Percentiles rank a stretch among this genome's conserved stretches.
Conservation (phyloP, 2,329 filamentous ascomycete genomes). For the Lachnellula hyalina region DNA sequence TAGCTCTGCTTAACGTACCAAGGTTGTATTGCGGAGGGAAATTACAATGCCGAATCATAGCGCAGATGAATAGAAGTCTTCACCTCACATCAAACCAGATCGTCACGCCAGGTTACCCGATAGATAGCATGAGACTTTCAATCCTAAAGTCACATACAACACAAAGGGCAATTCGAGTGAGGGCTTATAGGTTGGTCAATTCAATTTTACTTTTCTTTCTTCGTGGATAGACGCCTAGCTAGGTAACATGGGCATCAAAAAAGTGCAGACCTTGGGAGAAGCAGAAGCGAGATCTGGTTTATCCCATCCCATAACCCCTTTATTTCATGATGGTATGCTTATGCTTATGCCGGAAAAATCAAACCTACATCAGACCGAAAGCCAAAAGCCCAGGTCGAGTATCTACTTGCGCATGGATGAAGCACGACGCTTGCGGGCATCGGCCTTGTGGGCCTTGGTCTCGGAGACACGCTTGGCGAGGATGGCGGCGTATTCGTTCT, state of each 20-base stretch:
- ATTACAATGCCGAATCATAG: too few relatives aligned
- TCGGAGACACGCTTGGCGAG: slow-evolving; percentile 96
- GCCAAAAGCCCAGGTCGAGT: slow-evolving; percentile 3
- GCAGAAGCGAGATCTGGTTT: background rate
- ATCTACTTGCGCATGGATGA: slow-evolving; percentile 88
- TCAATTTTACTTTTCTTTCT: background rate
- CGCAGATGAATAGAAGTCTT: too few relatives aligned
- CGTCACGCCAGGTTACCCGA: background rate
- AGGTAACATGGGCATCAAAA: background rate
- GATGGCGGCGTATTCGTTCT: slow-evolving; percentile 97
- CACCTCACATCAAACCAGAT: too few relatives aligned
- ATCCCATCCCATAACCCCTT: background rate
- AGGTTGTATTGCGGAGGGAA: too few relatives aligned
- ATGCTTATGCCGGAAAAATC: slow-evolving; percentile 3
- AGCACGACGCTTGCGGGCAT: slow-evolving; percentile 93
- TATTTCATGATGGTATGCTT: slow-evolving; percentile 6
- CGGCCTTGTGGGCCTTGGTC: slow-evolving; percentile 89
- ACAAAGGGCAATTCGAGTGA: background rate
- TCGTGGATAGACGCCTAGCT: background rate
- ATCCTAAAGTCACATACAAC: background rate
- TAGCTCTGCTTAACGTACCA: too few relatives aligned
- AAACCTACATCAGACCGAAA: slow-evolving; percentile 13
- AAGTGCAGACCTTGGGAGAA: too few relatives aligned
- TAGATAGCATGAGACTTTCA: background rate
- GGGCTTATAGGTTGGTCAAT: background rate